Percentiles rank a stretch among this genome's conserved stretches.
These are phyloP conservation scores for Maudiozyma barnettii DNA, from an alignment of 805 yeast species.

Conservation along the genomic window DNA sequence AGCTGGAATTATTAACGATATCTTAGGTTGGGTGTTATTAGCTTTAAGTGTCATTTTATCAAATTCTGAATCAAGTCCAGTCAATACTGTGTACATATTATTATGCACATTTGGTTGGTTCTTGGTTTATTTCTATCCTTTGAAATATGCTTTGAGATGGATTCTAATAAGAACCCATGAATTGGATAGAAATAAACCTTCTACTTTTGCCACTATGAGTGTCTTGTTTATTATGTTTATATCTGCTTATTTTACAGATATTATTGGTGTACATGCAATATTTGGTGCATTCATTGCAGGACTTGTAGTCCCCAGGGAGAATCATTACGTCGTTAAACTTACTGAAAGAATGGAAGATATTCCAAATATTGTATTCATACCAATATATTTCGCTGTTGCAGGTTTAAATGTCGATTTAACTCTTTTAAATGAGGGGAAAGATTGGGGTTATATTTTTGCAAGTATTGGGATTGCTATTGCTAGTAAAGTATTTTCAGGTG, in stretches of 20 bases:
- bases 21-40: constrained; percentile 71
- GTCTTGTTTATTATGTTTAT: constrained; percentile 48
- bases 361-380: constrained; percentile 61
- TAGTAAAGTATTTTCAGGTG: constrained; percentile 62
- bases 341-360: constrained; percentile 72
- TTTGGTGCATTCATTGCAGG: constrained; percentile 81
- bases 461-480: constrained; percentile 56
- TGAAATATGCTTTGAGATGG: constrained; percentile 39
- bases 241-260: constrained; percentile 72
- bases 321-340: constrained; percentile 57
- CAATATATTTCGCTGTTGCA: constrained; percentile 71
- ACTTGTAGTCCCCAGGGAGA: constrained; percentile 64
- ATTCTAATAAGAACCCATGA: constrained; percentile 44
- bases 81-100: constrained; percentile 59
- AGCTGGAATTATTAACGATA: constrained; percentile 74
- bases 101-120: constrained; percentile 64
- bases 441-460: constrained; percentile 72
- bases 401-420: constrained; percentile 67
- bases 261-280: constrained; percentile 78
- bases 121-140: constrained; percentile 47
- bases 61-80: constrained; percentile 52
- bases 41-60: constrained; percentile 72
- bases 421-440: constrained; percentile 49
- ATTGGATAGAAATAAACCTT: constrained; percentile 49
- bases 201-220: constrained; percentile 48